Evolutionary conservation across 805 yeast genomes (phyloP), one percentile per base, ranked within the genome.

Genomic region (Lipomyces kockii): DNA sequence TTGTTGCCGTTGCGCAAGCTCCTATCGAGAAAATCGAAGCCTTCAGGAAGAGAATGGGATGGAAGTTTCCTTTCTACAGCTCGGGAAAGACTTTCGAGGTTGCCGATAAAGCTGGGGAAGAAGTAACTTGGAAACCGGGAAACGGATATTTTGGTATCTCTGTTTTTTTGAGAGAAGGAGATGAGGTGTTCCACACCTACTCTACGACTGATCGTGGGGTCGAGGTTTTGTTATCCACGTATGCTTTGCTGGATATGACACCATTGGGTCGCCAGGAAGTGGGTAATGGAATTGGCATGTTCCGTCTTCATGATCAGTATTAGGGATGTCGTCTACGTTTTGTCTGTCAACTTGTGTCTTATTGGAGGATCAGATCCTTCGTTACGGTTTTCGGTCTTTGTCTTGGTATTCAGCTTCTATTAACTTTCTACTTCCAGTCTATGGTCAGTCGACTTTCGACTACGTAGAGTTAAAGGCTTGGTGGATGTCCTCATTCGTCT

Each of bases 191-290:
- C 34, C 55, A 52, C 34, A 52, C 55, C 17, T 52, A 52, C n/a
- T 52, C 55, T 25, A 25, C 55, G 34, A 25, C 29, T 14, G 55
- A 25, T 22, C 55, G 55, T 6, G 55, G 55, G 27, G 34, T 25
- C 3, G 55, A 52, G 20, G 11, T 25, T 25, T 29, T 52, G 55
- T 12, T 52, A 9, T 25, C 29, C 34, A 52, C 55, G n/a, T 52
- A 25, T 52, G 34, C n/a, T 17, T 20, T 25, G 55, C 55, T 52
- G 55, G 55, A 52, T 29, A 52, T 52, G 55, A 52, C 55, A 22
- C 55, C 55, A 11, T 17, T 52, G 27, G 55, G 55, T 29, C 29
- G 55, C 34, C 55, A 52, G 55, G 55, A 52, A 25, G 34, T 25
- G 20, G 55, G 34, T 25, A 52, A 29, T 22, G 55, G 55, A 5